Percentiles rank a stretch among this genome's conserved stretches.
These are phyloP conservation scores for Solanum hybrid DNA, from an alignment of 305 asterid species.

Conservation along the genomic window DNA sequence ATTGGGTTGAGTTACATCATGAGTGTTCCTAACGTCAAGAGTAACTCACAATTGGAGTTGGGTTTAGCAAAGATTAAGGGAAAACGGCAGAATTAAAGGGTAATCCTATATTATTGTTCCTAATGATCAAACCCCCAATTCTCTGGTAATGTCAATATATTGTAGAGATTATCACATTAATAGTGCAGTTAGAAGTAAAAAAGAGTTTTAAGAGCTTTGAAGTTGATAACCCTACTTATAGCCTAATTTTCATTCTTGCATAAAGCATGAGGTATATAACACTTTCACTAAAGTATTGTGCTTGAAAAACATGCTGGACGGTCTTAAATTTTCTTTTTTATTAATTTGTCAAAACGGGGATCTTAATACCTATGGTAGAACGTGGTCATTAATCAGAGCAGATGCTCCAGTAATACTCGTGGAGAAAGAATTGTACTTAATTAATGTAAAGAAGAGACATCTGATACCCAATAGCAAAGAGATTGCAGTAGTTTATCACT, in stretches of 20 bases:
- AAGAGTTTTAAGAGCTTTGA: not conserved
- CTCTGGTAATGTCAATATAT: not conserved
- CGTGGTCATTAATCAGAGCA: not conserved
- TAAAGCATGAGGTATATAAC: not conserved
- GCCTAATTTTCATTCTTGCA: not conserved
- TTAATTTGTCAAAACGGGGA: not conserved
- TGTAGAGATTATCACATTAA: not conserved
- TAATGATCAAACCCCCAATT: not conserved
- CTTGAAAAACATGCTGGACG: not conserved
- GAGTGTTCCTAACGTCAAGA: not conserved
- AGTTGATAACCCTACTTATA: not conserved
- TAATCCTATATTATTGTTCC: not conserved
- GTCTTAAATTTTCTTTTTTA: not conserved
- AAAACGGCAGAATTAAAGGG: not conserved
- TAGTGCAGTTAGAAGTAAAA: not conserved
- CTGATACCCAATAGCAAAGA: not conserved
- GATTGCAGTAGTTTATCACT: not conserved
- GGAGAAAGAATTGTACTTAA: not conserved
- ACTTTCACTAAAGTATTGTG: not conserved
- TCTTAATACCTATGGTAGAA: not conserved
- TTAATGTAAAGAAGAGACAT: not conserved
- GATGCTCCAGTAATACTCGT: not conserved
- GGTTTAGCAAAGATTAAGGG: not conserved
- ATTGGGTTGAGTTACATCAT: not conserved
- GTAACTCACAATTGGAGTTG: not conserved